Percentiles rank a stretch among this genome's conserved stretches.
Conservation (phyloP, 116 monocot species). For the Posidonia oceanica region DNA sequence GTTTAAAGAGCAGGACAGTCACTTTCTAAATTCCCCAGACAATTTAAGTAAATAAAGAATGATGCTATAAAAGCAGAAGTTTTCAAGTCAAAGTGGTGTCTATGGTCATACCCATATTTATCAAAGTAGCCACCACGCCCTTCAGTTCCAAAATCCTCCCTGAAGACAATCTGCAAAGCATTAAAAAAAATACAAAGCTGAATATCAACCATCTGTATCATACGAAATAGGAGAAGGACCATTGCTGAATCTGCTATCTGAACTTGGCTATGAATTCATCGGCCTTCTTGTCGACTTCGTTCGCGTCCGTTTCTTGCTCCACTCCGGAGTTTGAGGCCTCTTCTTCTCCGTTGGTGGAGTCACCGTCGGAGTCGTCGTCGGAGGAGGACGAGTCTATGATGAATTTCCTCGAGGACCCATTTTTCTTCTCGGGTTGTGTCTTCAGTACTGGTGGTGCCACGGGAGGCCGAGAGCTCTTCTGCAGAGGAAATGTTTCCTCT, state of each 20-base stretch:
- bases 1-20: background rate
- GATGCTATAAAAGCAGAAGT: no score
- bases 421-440: background rate
- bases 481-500: background rate
- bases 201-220: no score
- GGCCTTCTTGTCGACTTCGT: conserved; percentile 88
- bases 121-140: conserved; percentile 98
- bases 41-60: no score
- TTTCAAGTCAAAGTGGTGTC: background rate
- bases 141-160: no score
- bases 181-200: background rate
- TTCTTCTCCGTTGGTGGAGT: conserved; percentile 4
- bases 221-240: no score
- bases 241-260: conserved; percentile 76
- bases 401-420: conserved; percentile 6
- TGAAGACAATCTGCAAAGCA: conserved; percentile 78
- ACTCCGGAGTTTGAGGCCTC: conserved; percentile 1
- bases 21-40: no score
- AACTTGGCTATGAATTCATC: conserved; percentile 94
- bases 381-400: conserved; percentile 8
- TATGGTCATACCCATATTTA: conserved; percentile 75
- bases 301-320: conserved; percentile 20
- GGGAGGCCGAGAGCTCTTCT: background rate
- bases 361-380: background rate
- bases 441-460: background rate